Conservation (phyloP, 495 filamentous ascomycete species). For the Pyronema omphalodes region DNA sequence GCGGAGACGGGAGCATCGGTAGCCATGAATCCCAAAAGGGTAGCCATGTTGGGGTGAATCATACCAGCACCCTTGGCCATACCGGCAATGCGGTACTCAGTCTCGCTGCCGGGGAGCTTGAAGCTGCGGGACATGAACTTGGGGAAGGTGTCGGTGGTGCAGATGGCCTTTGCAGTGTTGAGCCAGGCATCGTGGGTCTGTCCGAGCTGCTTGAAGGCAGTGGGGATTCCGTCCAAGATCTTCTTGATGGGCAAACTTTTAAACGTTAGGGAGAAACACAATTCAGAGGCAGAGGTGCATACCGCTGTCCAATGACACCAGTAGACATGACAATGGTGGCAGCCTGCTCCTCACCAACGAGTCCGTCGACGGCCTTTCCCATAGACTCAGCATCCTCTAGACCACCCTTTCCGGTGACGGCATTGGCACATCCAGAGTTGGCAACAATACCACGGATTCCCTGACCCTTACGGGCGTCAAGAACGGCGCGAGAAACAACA, state of each 20-base stretch:
- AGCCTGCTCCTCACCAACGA: constrained; percentile 39
- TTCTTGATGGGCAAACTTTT: constrained; percentile 64
- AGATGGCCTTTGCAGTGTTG: constrained; percentile 73
- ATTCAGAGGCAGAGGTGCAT: neutral
- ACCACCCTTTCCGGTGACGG: constrained; percentile 83
- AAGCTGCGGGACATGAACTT: constrained; percentile 81
- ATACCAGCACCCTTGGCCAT: constrained; percentile 98
- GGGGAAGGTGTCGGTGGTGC: constrained; percentile 97
- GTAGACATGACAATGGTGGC: constrained; percentile 91
- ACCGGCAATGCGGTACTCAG: constrained; percentile 67
- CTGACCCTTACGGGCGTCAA: constrained; percentile 44
- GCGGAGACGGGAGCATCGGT: constrained; percentile 76
- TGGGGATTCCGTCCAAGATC: constrained; percentile 66
- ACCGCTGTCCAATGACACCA: constrained; percentile 92
- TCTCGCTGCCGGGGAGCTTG: constrained; percentile 58
- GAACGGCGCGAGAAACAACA: constrained; percentile 54
- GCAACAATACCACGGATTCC: constrained; percentile 70
- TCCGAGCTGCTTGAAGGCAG: constrained; percentile 48
- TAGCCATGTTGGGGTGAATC: constrained; percentile 99
- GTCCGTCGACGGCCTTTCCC: constrained; percentile 55
- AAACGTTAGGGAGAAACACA: neutral
- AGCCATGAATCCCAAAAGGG: constrained; percentile 78
- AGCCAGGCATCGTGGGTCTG: constrained; percentile 73
- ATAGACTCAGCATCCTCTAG: constrained; percentile 75
- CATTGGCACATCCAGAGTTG: constrained; percentile 95